Percentiles rank a stretch among this genome's conserved stretches.
These are phyloP conservation scores for Spathaspora sp. DNA, from an alignment of 1,139 yeast genomes.

Conservation along the genomic window DNA sequence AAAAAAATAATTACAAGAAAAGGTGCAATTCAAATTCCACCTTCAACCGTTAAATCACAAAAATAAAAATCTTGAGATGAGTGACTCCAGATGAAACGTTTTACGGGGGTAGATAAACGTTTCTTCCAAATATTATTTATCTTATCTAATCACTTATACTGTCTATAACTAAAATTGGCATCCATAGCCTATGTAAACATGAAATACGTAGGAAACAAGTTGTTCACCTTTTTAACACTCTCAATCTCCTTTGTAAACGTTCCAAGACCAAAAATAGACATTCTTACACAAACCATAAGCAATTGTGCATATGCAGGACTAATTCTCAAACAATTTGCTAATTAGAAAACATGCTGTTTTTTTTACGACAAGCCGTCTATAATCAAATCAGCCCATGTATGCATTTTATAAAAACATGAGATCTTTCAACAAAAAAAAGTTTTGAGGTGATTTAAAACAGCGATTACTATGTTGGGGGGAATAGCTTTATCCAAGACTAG, in stretches of 20 bases:
- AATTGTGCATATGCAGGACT: not conserved
- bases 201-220: too few species aligned
- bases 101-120: not conserved
- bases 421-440: not conserved
- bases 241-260: not conserved
- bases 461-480: too few species aligned
- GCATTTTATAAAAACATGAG: not conserved
- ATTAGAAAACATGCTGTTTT: too few species aligned
- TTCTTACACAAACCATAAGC: not conserved
- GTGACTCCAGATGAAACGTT: not conserved
- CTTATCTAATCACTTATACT: conserved; percentile 1
- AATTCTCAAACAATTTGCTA: too few species aligned
- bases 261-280: not conserved
- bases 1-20: not conserved
- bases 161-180: not conserved
- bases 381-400: not conserved
- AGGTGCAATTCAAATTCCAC: not conserved
- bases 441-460: too few species aligned
- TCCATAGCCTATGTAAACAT: conserved; percentile 1
- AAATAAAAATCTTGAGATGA: not conserved
- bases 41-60: conserved; percentile 1
- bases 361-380: too few species aligned
- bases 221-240: too few species aligned
- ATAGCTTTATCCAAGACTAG: too few species aligned
- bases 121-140: not conserved